Base-by-base conservation (phyloP, 257 asterid genomes). In the Forsythia viridissima region DNA sequence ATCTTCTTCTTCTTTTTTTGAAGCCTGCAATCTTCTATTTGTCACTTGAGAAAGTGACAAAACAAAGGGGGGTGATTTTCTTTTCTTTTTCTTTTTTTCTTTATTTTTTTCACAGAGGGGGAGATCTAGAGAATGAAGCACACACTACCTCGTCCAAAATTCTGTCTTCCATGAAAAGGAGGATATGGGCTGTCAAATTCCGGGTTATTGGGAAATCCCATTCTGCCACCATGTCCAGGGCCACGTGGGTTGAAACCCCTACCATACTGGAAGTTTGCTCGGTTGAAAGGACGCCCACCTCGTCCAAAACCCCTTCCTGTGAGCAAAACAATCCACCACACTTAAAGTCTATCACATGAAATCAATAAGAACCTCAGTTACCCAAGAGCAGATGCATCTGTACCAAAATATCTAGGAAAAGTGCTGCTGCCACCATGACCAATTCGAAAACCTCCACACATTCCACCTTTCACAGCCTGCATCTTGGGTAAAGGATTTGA, bases 391-490 rank as follows among this genome's bases (percentile, higher is more conserved):
- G 57, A 67, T 52, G 76, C 70, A 72, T 42, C 24, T 15, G 70
- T 81, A 86, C 89, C 88, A 73, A 61, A 81, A 48, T 41, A 70
- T 82, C 77, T 83, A 24, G 80, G 80, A 61, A 66, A 80, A 73
- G 76, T 63, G 69, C 84, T 84, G 46, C 85, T 76, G 78, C 78
- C 42, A 34, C 89, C 81, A 73, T 84, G 86, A 48, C 87, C 80
- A 40, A 90, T 90, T 42, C 88, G 82, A 70, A 87, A 86, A 65
- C 93, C 93, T 66, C 93, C 93, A 72, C 86, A 79, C 87, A 89
- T 83, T 76, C 91, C 91, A 68, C 90, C 90, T 89, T 88, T 89
- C 38, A 89, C 84, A 37, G 93, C 93, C 88, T 80, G 93, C 85
- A 87, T 83, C 83, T 89, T 89, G 13, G 93, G 93, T 39, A 82